These are phyloP conservation scores for Arthonia radiata DNA, from an alignment of 495 filamentous ascomycete species.

Conservation along the genomic window DNA sequence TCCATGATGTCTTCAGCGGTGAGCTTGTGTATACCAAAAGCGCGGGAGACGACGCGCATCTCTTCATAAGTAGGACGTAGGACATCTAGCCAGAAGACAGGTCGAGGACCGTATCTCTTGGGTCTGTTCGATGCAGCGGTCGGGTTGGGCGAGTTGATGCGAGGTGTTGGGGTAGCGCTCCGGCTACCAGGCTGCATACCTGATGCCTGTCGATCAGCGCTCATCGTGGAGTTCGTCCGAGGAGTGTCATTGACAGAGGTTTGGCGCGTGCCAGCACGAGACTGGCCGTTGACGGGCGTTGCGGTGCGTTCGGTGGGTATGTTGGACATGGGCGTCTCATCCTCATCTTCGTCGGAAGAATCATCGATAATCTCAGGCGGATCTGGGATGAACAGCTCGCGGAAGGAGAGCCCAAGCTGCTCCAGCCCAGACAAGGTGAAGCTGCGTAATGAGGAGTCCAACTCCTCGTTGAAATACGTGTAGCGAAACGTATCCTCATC, in stretches of 20 bases:
- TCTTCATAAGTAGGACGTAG: constrained; percentile 74
- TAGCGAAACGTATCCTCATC: constrained; percentile 85
- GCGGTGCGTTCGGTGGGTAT: too few relatives aligned
- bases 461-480: constrained; percentile 96
- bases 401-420: constrained; percentile 60
- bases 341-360: constrained; percentile 18
- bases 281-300: too few relatives aligned
- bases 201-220: neutral
- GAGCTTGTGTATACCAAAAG: constrained; percentile 83
- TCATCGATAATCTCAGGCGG: constrained; percentile 36
- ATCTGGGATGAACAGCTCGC: constrained; percentile 62
- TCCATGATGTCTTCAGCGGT: constrained; percentile 94
- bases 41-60: constrained; percentile 74
- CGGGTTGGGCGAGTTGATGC: constrained; percentile 9
- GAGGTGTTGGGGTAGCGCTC: constrained; percentile 3
- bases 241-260: constrained; percentile 4
- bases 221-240: neutral
- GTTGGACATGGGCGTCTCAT: constrained; percentile 2
- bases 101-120: constrained; percentile 61
- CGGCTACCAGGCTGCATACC: constrained; percentile 1
- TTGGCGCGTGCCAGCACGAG: constrained; percentile 1
- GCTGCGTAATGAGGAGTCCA: constrained; percentile 79
- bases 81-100: constrained; percentile 90
- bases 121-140: constrained; percentile 16
- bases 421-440: constrained; percentile 82